Base-by-base conservation (phyloP, 352 stramenopile species). In the Halophytophthora polymorphica region DNA sequence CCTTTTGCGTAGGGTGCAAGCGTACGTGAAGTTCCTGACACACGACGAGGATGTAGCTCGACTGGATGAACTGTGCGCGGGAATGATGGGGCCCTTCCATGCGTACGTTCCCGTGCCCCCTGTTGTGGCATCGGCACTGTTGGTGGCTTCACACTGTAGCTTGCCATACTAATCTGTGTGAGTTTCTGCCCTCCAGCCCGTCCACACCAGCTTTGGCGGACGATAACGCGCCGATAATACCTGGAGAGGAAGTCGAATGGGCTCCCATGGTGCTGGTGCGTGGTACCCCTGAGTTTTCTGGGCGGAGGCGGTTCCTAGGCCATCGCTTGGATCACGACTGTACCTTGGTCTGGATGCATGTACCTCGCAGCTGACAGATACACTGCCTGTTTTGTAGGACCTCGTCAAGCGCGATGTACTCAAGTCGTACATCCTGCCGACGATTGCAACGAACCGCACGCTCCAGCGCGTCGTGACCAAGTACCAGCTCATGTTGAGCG, bases 381-480 rank as follows among this genome's bases (percentile, higher is more conserved):
- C 25, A 4, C n/a, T 51, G 15, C 49, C 11, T 33, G 22, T 40
- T 33, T 41, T 21, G 22, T 46, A 94, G 84, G 78, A 74, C 41
- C 53, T 82, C 19, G 50, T 59, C 28, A 90, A 90, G 72, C 80
- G 85, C n/a, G 69, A 86, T 17, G 56, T 95, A 35, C 67, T 95
- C 23, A 88, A 82, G 40, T 65, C 63, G 2, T 58, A 82, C 31
- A 75, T 95, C 25, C 60, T 95, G 40, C 85, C 82, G 17, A 86
- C 76, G 18, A 90, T 95, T 57, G 83, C 82, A 21, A 65, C 72
- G 10, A 93, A 95, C 52, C 82, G 82, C 29, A 71, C 79, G 42
- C 68, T 95, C 13, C 85, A 95, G 60, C 85, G 82, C 18, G 71
- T 95, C 12, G 82, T 91, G 34, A 74, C 74, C 28, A 92, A 93